These are phyloP conservation scores for Colletotrichum sp. DNA, from an alignment of 2,329 filamentous ascomycete species.

Conservation along the genomic window DNA sequence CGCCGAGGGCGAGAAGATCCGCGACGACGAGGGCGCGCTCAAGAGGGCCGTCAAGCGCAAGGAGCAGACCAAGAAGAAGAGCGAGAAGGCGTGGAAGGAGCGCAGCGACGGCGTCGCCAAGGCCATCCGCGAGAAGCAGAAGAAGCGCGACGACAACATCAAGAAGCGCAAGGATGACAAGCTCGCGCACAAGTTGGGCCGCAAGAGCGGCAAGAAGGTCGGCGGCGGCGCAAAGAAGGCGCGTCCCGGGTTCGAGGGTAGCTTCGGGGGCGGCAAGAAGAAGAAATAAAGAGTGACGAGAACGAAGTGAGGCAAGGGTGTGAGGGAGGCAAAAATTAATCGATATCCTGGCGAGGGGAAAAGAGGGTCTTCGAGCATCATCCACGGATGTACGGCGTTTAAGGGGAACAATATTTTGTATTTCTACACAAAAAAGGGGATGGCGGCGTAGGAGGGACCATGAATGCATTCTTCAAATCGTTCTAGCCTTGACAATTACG, in stretches of 20 bases:
- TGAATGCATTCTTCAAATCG: slow-evolving; percentile 17
- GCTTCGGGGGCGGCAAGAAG: slow-evolving; percentile 63
- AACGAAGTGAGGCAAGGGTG: neutral
- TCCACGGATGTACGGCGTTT: slow-evolving; percentile 14
- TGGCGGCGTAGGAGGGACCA: slow-evolving; percentile 15
- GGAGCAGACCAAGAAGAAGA: slow-evolving; percentile 88
- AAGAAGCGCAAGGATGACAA: slow-evolving; percentile 78
- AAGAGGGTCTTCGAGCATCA: neutral
- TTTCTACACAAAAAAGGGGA: slow-evolving; percentile 3
- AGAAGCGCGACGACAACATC: slow-evolving; percentile 83
- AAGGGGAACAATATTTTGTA: neutral
- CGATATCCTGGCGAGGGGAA: neutral
- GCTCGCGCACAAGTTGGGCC: slow-evolving; percentile 60
- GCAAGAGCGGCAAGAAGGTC: slow-evolving; percentile 56
- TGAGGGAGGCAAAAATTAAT: neutral
- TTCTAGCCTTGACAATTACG: slow-evolving; percentile 13
- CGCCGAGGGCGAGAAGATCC: slow-evolving; percentile 87
- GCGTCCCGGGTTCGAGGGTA: slow-evolving; percentile 73
- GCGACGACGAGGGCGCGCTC: slow-evolving; percentile 83
- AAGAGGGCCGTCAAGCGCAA: slow-evolving; percentile 97
- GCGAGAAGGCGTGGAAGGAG: slow-evolving; percentile 85
- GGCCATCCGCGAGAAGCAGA: slow-evolving; percentile 78
- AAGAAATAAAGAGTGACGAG: slow-evolving; percentile 26
- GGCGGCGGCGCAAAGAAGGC: slow-evolving; percentile 49
- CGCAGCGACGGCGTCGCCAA: slow-evolving; percentile 75